These are phyloP conservation scores for Amanita jacksonii DNA, from an alignment of 768 basidiomycete species.

Conservation along the genomic window DNA sequence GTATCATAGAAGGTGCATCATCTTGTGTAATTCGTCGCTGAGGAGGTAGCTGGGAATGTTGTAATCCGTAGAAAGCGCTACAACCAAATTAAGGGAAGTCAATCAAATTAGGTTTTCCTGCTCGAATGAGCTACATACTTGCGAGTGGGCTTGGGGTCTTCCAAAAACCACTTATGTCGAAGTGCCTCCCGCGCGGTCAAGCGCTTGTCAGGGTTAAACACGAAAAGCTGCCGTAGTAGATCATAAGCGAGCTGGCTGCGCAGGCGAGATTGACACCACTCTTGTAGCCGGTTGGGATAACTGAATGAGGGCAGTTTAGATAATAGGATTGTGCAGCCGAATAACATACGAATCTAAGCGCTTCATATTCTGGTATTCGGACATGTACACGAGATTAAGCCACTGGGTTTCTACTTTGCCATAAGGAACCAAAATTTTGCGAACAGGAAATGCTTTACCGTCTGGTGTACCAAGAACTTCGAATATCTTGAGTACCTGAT, in stretches of 20 bases:
- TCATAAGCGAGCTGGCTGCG: slow-evolving; percentile 61
- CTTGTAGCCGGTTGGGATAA: slow-evolving; percentile 48
- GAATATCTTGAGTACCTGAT: slow-evolving; percentile 93
- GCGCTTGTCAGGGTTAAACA: slow-evolving; percentile 83
- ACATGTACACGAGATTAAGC: slow-evolving; percentile 79
- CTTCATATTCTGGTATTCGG: slow-evolving; percentile 79
- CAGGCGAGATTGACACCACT: slow-evolving; percentile 70
- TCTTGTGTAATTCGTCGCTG: slow-evolving; percentile 87
- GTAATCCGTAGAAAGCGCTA: slow-evolving; percentile 69
- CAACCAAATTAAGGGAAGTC: background rate
- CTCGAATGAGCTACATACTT: too few species aligned
- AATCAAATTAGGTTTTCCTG: slow-evolving; percentile 1
- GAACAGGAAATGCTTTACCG: slow-evolving; percentile 34
- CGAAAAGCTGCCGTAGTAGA: slow-evolving; percentile 77
- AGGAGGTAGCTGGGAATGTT: slow-evolving; percentile 66
- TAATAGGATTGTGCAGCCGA: background rate
- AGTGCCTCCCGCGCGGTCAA: slow-evolving; percentile 79
- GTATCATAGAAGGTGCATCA: slow-evolving; percentile 84
- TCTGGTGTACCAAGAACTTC: slow-evolving; percentile 88
- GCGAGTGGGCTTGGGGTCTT: slow-evolving; percentile 76
- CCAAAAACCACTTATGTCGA: slow-evolving; percentile 84
- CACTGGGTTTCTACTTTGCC: slow-evolving; percentile 63
- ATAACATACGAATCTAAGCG: slow-evolving; percentile 59
- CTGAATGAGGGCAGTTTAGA: slow-evolving; percentile 8
- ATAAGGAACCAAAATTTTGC: background rate